These are phyloP conservation scores for Discostella pseudostelligera DNA, from an alignment of 108 stramenopile genomes.

Conservation along the genomic window DNA sequence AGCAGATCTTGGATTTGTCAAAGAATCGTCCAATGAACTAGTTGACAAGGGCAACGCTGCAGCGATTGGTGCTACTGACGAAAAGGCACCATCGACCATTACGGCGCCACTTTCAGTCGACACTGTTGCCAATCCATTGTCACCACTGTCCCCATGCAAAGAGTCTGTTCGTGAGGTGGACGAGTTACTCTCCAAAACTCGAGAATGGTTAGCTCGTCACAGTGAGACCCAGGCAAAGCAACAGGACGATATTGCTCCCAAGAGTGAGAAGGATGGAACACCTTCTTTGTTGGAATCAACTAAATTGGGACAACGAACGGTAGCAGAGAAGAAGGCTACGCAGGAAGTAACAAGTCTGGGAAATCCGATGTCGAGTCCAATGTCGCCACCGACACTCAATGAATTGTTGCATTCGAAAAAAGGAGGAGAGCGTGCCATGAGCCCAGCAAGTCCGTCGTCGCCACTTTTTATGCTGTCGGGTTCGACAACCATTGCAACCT, in stretches of 20 bases:
- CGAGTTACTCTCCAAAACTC: conserved; percentile 18
- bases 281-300: conserved; percentile 1
- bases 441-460: not conserved
- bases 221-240: not conserved
- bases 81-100: not conserved
- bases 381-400: too few species aligned
- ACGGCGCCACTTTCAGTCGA: not conserved
- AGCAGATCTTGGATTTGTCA: too few species aligned
- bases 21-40: too few species aligned
- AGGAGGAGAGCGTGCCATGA: not conserved
- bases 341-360: not conserved
- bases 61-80: too few species aligned
- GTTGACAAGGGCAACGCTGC: too few species aligned
- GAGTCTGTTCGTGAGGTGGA: conserved; percentile 16
- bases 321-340: not conserved
- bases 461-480: not conserved
- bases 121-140: conserved; percentile 3
- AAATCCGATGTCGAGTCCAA: not conserved
- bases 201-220: conserved; percentile 13
- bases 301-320: not conserved
- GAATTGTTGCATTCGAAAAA: not conserved
- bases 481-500: not conserved
- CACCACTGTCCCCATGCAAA: conserved; percentile 13
- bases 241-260: not conserved
- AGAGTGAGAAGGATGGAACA: not conserved